Evolutionary conservation across 208 protist species (phyloP).

Genomic region (Leishmania major): DNA sequence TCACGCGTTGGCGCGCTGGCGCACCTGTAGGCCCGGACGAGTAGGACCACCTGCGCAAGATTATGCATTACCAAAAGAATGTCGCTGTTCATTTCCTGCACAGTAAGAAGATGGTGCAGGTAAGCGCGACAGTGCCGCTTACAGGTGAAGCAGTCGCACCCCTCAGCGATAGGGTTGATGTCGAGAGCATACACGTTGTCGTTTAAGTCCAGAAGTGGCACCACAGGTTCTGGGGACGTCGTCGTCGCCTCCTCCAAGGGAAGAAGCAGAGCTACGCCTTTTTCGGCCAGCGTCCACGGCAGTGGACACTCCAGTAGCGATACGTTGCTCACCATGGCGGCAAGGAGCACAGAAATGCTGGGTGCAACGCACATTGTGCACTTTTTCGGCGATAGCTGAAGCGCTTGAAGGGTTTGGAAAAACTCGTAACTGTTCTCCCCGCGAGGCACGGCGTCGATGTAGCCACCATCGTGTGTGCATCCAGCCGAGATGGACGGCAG

Average conservation of each 20-base stretch:
- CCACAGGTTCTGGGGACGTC: conserved; percentile 28
- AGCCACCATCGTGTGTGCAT: conserved; percentile 12
- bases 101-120: conserved; percentile 85
- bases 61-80: conserved; percentile 89
- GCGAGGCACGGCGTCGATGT: conserved; percentile 39
- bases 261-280: conserved; percentile 67
- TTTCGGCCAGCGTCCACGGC: conserved; percentile 74
- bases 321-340: conserved; percentile 47
- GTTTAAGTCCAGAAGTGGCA: conserved; percentile 72
- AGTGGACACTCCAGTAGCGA: conserved; percentile 71
- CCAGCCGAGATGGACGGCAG: conserved; percentile 33
- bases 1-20: conserved; percentile 25
- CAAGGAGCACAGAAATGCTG: conserved; percentile 50
- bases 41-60: conserved; percentile 39
- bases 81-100: conserved; percentile 90
- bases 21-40: conserved; percentile 39
- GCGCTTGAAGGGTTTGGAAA: conserved; percentile 26
- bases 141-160: conserved; percentile 84
- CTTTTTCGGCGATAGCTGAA: conserved; percentile 22
- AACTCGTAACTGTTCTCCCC: conserved; percentile 47
- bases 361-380: conserved; percentile 46
- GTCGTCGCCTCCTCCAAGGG: conserved; percentile 2
- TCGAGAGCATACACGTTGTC: conserved; percentile 65
- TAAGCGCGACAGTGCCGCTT: conserved; percentile 77
- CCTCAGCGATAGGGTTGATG: conserved; percentile 49